Evolutionary conservation across 2,329 filamentous ascomycete genomes (phyloP).

Genomic region (Fusarium phyllophilum): DNA sequence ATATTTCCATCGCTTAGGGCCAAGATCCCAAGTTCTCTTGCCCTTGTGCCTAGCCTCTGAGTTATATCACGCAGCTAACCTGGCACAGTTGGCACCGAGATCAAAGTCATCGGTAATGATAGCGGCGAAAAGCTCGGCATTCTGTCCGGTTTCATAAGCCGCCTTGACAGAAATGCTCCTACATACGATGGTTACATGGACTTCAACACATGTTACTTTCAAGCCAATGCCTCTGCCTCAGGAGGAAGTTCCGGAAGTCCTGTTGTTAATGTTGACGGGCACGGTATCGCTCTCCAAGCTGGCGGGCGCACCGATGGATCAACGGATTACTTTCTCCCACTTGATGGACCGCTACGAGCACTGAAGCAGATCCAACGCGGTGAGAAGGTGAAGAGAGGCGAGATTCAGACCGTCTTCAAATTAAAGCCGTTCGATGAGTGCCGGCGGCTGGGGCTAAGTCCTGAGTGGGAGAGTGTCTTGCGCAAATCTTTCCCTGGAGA

Average conservation of each 20-base stretch:
- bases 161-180: conserved; percentile 93
- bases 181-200: conserved; percentile 99
- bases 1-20: background rate
- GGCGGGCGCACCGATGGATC: conserved; percentile 93
- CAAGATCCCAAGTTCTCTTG: background rate
- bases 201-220: conserved; percentile 96
- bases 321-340: conserved; percentile 95
- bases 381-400: conserved; percentile 82
- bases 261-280: conserved; percentile 94
- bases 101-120: conserved; percentile 30
- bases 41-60: background rate
- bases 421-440: conserved; percentile 98
- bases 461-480: conserved; percentile 86
- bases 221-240: conserved; percentile 94
- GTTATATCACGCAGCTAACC: background rate
- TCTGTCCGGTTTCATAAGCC: conserved; percentile 91
- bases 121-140: conserved; percentile 31
- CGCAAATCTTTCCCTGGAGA: conserved; percentile 87
- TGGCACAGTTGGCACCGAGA: conserved; percentile 9
- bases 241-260: conserved; percentile 97
- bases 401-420: conserved; percentile 96
- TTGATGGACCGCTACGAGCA: conserved; percentile 88
- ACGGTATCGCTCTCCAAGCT: conserved; percentile 81
- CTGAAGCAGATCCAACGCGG: conserved; percentile 84
- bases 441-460: conserved; percentile 82